Percentiles rank a stretch among this genome's conserved stretches.
Evolutionary conservation across 1,139 yeast genomes (phyloP).

Genomic region (Scheffersomyces titani): DNA sequence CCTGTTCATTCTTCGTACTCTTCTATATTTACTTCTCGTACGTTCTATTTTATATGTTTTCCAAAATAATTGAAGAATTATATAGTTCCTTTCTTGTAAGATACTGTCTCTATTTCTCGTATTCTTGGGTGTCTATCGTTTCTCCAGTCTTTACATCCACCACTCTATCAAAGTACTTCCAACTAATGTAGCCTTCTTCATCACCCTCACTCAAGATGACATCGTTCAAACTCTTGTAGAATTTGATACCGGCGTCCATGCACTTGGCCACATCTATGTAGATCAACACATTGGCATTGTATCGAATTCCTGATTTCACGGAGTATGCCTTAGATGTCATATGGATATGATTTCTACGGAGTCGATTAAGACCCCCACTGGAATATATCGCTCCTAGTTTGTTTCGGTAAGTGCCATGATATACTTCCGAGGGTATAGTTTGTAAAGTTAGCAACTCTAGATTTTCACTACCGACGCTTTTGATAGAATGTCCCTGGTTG

Average conservation of each 20-base stretch:
- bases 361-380: slow-evolving; percentile 60
- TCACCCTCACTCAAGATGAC: slow-evolving; percentile 74
- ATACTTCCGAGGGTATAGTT: slow-evolving; percentile 36
- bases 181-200: slow-evolving; percentile 50
- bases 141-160: slow-evolving; percentile 20
- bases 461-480: slow-evolving; percentile 41
- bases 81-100: not conserved
- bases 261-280: slow-evolving; percentile 57
- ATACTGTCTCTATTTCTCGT: not conserved
- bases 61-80: not conserved
- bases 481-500: slow-evolving; percentile 86
- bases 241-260: slow-evolving; percentile 48
- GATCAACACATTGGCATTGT: slow-evolving; percentile 59
- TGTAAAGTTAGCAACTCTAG: slow-evolving; percentile 36
- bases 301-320: slow-evolving; percentile 70
- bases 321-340: slow-evolving; percentile 42
- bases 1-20: not conserved
- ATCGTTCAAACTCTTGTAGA: slow-evolving; percentile 68
- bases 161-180: slow-evolving; percentile 44
- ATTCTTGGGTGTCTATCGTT: slow-evolving; percentile 9
- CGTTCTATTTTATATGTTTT: not conserved
- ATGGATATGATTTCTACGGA: slow-evolving; percentile 86
- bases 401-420: slow-evolving; percentile 77
- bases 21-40: not conserved
- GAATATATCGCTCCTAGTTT: slow-evolving; percentile 52